A percentile compares a stretch with the other conserved stretches of the same genome.
Conservation (phyloP, 768 basidiomycete genomes). For the Lactarius deliciosus region DNA sequence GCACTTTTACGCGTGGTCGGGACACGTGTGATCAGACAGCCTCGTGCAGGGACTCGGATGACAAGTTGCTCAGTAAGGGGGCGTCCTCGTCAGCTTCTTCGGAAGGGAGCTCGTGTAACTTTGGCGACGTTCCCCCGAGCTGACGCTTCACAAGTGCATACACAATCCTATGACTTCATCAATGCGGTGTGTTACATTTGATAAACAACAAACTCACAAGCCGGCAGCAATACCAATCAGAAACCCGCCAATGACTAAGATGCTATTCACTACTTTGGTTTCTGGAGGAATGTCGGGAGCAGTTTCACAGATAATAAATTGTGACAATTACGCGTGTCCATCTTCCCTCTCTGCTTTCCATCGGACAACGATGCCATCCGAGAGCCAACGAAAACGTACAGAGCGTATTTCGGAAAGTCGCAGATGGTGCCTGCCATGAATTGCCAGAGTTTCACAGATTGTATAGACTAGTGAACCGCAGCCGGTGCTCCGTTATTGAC, state of each 20-base stretch:
- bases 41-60: conserved; percentile 31
- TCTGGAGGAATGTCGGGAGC: conserved; percentile 38
- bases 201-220: conserved; percentile 49
- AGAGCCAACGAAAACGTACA: conserved; percentile 79
- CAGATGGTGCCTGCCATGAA: conserved; percentile 73
- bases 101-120: conserved; percentile 54
- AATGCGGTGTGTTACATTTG: conserved; percentile 4
- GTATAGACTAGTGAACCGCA: conserved; percentile 53
- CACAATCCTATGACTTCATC: conserved; percentile 51
- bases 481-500: conserved; percentile 3
- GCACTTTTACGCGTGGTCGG: neutral
- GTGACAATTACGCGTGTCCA: conserved; percentile 65
- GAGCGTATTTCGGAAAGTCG: conserved; percentile 65
- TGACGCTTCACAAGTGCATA: conserved; percentile 61
- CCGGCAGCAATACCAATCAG: conserved; percentile 58
- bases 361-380: conserved; percentile 73
- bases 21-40: conserved; percentile 12
- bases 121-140: conserved; percentile 48
- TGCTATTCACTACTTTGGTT: conserved; percentile 63
- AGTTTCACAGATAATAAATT: conserved; percentile 1
- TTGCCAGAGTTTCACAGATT: conserved; percentile 70
- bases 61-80: conserved; percentile 47
- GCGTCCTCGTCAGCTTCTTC: conserved; percentile 62
- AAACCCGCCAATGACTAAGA: conserved; percentile 60
- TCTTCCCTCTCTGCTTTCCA: conserved; percentile 65